Evolutionary conservation across 208 protist species (phyloP).

Genomic region (Blechomonas ayalai): DNA sequence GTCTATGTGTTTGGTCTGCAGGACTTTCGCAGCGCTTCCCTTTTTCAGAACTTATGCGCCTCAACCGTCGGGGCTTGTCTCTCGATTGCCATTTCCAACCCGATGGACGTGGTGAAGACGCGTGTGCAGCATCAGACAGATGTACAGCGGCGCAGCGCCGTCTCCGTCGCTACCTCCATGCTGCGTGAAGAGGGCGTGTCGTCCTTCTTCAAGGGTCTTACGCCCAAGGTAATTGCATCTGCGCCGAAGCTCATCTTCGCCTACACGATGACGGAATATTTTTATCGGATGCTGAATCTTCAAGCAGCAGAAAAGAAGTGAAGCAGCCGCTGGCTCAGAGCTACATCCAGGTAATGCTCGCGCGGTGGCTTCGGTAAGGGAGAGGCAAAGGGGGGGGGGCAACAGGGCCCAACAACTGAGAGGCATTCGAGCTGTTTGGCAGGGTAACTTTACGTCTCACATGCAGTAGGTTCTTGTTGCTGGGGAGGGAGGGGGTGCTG

Average conservation of each 20-base stretch:
- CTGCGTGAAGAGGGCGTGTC: slow-evolving; percentile 67
- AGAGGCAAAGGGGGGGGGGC: too few species aligned
- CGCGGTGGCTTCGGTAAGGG: too few species aligned
- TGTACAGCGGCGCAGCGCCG: slow-evolving; percentile 33
- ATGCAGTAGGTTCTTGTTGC: too few species aligned
- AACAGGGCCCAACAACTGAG: too few species aligned
- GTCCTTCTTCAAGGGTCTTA: slow-evolving; percentile 88
- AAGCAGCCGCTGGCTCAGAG: neutral
- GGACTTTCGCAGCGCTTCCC: slow-evolving; percentile 63
- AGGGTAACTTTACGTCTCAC: too few species aligned
- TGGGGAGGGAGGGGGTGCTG: too few species aligned
- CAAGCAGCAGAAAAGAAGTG: neutral
- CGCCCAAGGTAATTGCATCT: slow-evolving; percentile 77
- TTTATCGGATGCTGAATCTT: slow-evolving; percentile 58
- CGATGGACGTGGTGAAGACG: slow-evolving; percentile 93
- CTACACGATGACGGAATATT: slow-evolving; percentile 81
- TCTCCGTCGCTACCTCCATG: slow-evolving; percentile 34
- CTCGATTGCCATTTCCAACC: slow-evolving; percentile 83
- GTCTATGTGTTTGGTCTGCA: slow-evolving; percentile 67
- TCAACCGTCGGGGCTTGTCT: slow-evolving; percentile 73
- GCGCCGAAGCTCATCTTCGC: slow-evolving; percentile 83
- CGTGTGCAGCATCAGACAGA: slow-evolving; percentile 76
- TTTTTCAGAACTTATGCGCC: slow-evolving; percentile 84
- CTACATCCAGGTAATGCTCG: too few species aligned
- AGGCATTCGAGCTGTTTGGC: too few species aligned